Base-by-base conservation (phyloP, 2,329 filamentous ascomycete genomes). In the Exophiala aquamarina region DNA sequence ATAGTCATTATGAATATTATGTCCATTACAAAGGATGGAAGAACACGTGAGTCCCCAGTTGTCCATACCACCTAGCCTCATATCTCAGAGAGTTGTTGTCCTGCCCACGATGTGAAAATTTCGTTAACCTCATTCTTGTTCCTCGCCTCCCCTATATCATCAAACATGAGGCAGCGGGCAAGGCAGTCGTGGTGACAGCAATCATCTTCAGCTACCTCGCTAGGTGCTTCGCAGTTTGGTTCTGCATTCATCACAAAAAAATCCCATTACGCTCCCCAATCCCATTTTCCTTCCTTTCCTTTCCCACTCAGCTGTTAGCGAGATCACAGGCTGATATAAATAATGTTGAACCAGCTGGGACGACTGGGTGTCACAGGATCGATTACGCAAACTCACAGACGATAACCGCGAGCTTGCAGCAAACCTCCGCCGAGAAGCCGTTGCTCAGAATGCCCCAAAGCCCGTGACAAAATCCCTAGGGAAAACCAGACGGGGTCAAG, bases 1-100 rank as follows among this genome's bases (percentile, higher is more conserved):
- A 83, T 66, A 85, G 84, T 52, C 82, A 86, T 26, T 90, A 83
- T 64, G 83, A 89, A 66, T 98, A 95, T 73, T 87, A 88, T 64
- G 87, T 98, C 45, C 93, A 98, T 71, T 98, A 98, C 75, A 97
- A 97, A 71, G 93, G 93, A 63, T 98, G 93, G 93, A 98, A 98
- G 77, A 91, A 92, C 68, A 96, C 90, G 78, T 87, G 73, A 72
- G 83, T 83, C 49, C 49, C 10, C 18, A 5, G n/a, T 23, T 38
- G 18, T 26, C 14, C 21, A 36, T 45, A 7, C 11, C 18, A 15
- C 18, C 3, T 19, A 13, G 17, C 31, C 23, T 44, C n/a, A 6
- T 6, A 26, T 26, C 23, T 26, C 6, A 26, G 23, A 6, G 23
- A 26, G 23, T 26, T 26, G n/a, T n/a, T n/a, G n/a, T n/a, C n/a